phyloP scores from a whole-genome alignment of 2,329 filamentous ascomycete species.

The Dothidotthia symphoricarpi region DNA sequence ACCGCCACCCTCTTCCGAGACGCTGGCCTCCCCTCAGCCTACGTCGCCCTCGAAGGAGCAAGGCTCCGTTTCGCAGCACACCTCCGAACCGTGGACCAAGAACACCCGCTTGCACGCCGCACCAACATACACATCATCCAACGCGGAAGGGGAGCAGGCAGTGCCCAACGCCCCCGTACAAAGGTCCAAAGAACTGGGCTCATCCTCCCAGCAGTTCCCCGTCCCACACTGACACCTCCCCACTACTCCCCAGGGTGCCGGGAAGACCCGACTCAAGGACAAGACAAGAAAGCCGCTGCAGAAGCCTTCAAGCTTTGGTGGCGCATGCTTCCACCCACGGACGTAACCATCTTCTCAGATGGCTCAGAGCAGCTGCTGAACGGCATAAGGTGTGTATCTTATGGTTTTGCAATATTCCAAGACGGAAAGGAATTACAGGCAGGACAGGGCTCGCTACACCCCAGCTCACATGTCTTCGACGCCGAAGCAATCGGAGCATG shows the following conservation, averaged over 20 bases:
- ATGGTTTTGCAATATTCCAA: conserved; percentile 4
- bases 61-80: background rate
- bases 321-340: background rate
- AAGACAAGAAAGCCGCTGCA: conserved; percentile 1
- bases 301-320: conserved; percentile 1
- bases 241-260: background rate
- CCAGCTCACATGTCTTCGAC: conserved; percentile 3
- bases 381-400: conserved; percentile 2
- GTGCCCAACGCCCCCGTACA: background rate
- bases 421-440: background rate
- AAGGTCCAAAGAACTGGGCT: background rate
- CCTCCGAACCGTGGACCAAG: background rate
- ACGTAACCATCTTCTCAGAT: conserved; percentile 9
- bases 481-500: conserved; percentile 5
- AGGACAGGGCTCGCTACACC: conserved; percentile 1
- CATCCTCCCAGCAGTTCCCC: background rate
- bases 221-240: background rate
- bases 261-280: background rate
- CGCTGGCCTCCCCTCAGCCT: background rate
- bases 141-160: conserved; percentile 1
- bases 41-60: background rate
- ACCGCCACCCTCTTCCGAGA: conserved; percentile 1
- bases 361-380: conserved; percentile 4
- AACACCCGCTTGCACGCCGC: background rate
- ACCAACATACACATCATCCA: background rate